These are phyloP conservation scores for Naegleria gruberi DNA, from an alignment of 208 protist genomes.

Conservation along the genomic window DNA sequence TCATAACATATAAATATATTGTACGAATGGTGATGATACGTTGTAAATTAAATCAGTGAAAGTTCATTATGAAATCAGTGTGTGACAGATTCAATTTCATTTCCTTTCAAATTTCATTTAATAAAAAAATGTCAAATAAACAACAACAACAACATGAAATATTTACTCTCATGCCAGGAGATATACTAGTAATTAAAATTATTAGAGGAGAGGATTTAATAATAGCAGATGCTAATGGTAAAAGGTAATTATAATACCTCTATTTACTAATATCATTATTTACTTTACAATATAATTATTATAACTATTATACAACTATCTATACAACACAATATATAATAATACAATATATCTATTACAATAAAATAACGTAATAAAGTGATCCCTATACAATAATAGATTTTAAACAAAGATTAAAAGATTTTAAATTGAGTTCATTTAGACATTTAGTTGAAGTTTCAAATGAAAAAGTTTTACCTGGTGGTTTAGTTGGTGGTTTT, in stretches of 20 bases:
- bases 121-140: neutral
- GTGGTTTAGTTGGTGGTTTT: neutral
- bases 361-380: neutral
- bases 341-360: too few species aligned
- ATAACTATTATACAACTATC: too few species aligned
- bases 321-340: too few species aligned
- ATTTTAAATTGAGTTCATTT: neutral
- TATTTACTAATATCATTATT: too few species aligned
- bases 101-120: neutral
- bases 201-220: neutral
- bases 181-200: neutral
- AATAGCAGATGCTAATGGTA: neutral
- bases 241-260: neutral
- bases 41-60: too few species aligned
- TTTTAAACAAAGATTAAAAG: neutral
- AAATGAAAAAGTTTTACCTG: neutral
- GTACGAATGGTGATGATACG: too few species aligned
- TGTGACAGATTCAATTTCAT: too few species aligned
- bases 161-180: neutral
- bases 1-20: neutral
- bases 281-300: too few species aligned
- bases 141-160: neutral
- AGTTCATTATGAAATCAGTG: too few species aligned
- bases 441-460: neutral
- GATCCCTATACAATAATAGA: too few species aligned